These are phyloP conservation scores for Agaricus subrufescens DNA, from an alignment of 768 basidiomycete species.

Conservation along the genomic window DNA sequence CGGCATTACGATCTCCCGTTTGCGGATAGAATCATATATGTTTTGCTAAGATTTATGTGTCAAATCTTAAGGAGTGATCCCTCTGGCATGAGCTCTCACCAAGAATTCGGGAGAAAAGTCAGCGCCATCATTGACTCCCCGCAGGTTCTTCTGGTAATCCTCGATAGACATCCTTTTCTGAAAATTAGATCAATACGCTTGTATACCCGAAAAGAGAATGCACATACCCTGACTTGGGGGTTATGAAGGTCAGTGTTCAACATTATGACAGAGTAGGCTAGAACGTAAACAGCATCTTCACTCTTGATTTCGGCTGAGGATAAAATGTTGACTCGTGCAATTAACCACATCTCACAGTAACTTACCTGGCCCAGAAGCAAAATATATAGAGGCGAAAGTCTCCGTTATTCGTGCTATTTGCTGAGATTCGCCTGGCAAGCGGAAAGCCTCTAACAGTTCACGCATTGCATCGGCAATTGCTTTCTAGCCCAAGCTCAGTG, in stretches of 20 bases:
- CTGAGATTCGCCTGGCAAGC: slow-evolving; percentile 92
- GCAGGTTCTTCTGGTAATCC: slow-evolving; percentile 87
- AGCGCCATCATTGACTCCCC: slow-evolving; percentile 83
- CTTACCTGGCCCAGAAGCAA: slow-evolving; percentile 77
- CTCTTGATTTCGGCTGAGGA: slow-evolving; percentile 76
- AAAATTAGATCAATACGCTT: slow-evolving; percentile 6
- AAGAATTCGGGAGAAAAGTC: slow-evolving; percentile 87
- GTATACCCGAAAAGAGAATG: not conserved
- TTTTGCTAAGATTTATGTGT: slow-evolving; percentile 48
- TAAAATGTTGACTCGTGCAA: slow-evolving; percentile 2
- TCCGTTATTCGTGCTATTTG: slow-evolving; percentile 94
- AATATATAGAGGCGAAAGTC: slow-evolving; percentile 89
- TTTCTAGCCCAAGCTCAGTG: slow-evolving; percentile 52
- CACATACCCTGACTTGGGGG: slow-evolving; percentile 79
- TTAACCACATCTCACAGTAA: slow-evolving; percentile 7
- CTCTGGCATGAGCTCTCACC: slow-evolving; percentile 34
- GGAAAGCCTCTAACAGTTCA: slow-evolving; percentile 88
- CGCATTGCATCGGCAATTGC: slow-evolving; percentile 94
- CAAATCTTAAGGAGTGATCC: not conserved
- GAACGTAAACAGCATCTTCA: slow-evolving; percentile 90
- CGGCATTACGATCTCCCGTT: slow-evolving; percentile 93
- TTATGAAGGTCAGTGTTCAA: slow-evolving; percentile 97
- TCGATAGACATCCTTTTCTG: slow-evolving; percentile 97
- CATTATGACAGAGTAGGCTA: slow-evolving; percentile 96
- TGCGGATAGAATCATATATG: slow-evolving; percentile 93